Evolutionary conservation across 1,284 basidiomycete species (phyloP), one percentile per base, ranked within the genome.

Genomic region (Waitea zeae): DNA sequence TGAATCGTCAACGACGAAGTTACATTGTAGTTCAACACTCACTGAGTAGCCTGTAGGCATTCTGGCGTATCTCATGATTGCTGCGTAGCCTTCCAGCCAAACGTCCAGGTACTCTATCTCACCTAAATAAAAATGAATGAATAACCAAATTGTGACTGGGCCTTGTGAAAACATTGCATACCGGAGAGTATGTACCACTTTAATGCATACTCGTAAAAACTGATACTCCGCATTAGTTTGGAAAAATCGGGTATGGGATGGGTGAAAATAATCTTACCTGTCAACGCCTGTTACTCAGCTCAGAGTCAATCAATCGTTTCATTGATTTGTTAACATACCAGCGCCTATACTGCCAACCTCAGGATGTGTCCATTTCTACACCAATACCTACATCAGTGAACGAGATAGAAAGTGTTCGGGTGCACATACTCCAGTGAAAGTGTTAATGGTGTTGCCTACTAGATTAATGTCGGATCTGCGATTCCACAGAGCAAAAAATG

Each of bases 401-500:
- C n/a, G n/a, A n/a, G n/a, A 15, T 36, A 22, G 40, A 35, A 35
- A 12, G 20, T 17, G 7, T 31, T 41, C 30, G 34, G 31, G 32
- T 26, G 38, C 19, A 35, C 29, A 20, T 17, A 84, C 83, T 39
- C 83, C 83, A 20, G 64, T 79, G 51, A 67, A 64, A 29, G 75
- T 71, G 48, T 86, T 82, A 45, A 96, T 79, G 2, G 79, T 83
- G 47, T 95, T 95, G 7, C 87, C 86, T 12, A 96, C 69, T 32
- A 95, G 60, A 33, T 78, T 77, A 38, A 89, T 73, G 31, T 73
- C 65, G 34, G 83, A 81, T 47, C 74, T 74, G 32, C 84, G 69
- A 50, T 92, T 88, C 92, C 90, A 96, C 1, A 95, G 52, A 1
- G 82, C 84, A 52, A 89, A 87, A 53, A 86, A 95, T 0, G 92